Base-by-base conservation (phyloP, 2,329 filamentous ascomycete genomes). In the Fusarium sp. region DNA sequence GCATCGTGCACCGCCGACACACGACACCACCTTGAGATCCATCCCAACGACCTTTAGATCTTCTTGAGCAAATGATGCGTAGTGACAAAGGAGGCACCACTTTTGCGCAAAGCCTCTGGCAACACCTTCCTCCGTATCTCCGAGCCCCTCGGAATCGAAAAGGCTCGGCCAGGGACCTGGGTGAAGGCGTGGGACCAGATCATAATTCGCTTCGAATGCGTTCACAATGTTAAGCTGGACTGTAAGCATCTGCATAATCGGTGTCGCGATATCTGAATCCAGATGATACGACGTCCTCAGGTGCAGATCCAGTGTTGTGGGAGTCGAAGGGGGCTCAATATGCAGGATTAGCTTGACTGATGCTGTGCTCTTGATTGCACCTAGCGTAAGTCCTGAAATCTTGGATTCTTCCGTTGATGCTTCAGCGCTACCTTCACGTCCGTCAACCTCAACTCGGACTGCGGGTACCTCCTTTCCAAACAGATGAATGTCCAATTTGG, bases 121-220 rank as follows among this genome's bases (percentile, higher is more conserved):
- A 27, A 59, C 55, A 27, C 72, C 78, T 29, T 82, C 79, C 8
- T 73, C 68, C 2, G 71, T 66, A 10, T 80, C 78, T 24, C 80
- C 78, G 5, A 88, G 75, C 16, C 82, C 82, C 24, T 89, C 86
- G 20, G 87, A 83, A 55, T 90, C 86, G 79, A 98, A 99, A 74
- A 97, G 90, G 77, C 91, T 94, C 2, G 96, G 95, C 95, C 96
- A 99, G 4, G 89, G 85, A 51, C 92, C 90, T 0, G 87, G 80
- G 78, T 98, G 92, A 6, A 97, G 84, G 12, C 92, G 88, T 14
- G 96, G 94, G 15, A 91, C 86, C 67, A 98, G 89, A 68, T 97
- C 93, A 79, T 97, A 98, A 75, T 92, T 96, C 18, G 94, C 93
- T 81, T 97, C 94, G 74, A 99, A 98, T 0, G 95, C 94, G 52